phyloP scores from a whole-genome alignment of 1,284 basidiomycete genomes.

The Ustanciosporium gigantosporum region DNA sequence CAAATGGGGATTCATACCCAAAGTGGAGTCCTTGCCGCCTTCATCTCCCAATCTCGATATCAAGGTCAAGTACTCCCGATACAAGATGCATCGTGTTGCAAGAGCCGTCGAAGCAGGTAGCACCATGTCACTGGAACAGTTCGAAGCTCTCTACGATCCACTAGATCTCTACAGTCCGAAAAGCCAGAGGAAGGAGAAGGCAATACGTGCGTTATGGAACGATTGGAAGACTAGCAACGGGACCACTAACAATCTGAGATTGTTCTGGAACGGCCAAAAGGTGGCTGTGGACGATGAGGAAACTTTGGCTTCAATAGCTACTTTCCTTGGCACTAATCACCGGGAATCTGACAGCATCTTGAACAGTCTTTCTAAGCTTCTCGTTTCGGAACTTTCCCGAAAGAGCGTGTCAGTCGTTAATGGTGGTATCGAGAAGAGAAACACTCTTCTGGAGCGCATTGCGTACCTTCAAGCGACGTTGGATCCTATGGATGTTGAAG shows the following conservation, averaged over 20 bases:
- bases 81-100: slow-evolving; percentile 24
- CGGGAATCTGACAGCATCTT: not conserved
- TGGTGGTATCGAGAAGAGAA: not conserved
- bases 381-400: slow-evolving; percentile 9
- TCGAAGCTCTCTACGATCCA: slow-evolving; percentile 29
- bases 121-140: slow-evolving; percentile 3
- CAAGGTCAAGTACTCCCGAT: slow-evolving; percentile 27
- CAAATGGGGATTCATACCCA: slow-evolving; percentile 36
- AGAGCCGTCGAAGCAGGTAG: not conserved
- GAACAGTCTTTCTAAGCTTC: not conserved
- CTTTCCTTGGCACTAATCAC: slow-evolving; percentile 4
- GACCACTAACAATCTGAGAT: slow-evolving; percentile 28
- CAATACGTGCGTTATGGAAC: slow-evolving; percentile 12
- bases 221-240: slow-evolving; percentile 17
- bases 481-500: slow-evolving; percentile 81
- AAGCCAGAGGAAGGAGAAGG: slow-evolving; percentile 6
- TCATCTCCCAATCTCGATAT: slow-evolving; percentile 24
- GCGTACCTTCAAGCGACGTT: slow-evolving; percentile 74
- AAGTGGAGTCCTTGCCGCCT: slow-evolving; percentile 7
- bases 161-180: slow-evolving; percentile 30
- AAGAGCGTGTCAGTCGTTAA: not conserved
- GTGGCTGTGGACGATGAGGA: slow-evolving; percentile 6
- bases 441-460: slow-evolving; percentile 66
- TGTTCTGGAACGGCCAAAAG: slow-evolving; percentile 30
- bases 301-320: not conserved